Percentiles rank a stretch among this genome's conserved stretches.
Evolutionary conservation across 306 rosid genomes (phyloP).

Genomic region (Vigna unguiculata): DNA sequence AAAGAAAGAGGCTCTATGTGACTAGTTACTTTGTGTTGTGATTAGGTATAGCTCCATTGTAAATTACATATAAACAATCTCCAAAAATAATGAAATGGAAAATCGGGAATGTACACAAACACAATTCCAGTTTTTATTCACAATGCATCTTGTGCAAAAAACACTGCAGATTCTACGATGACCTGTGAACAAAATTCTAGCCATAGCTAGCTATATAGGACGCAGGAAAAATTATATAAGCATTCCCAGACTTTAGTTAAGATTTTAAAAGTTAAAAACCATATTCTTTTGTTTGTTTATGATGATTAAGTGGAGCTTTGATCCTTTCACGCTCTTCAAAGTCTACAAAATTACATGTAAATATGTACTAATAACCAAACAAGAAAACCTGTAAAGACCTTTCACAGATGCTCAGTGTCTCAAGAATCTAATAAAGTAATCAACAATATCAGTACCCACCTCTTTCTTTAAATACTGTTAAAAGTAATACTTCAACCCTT

Average conservation of each 20-base stretch:
- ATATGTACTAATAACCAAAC: not conserved
- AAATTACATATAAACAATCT: too few species aligned
- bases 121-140: constrained; percentile 6
- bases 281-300: constrained; percentile 1
- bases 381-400: constrained; percentile 1
- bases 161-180: not conserved
- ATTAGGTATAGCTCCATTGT: too few species aligned
- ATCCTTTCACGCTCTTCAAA: not conserved
- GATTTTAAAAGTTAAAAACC: not conserved
- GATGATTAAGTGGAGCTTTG: not conserved
- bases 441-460: not conserved
- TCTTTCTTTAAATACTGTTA: not conserved
- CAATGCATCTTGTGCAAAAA: not conserved
- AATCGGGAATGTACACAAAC: not conserved
- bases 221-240: not conserved
- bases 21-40: too few species aligned
- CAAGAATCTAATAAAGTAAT: constrained; percentile 39
- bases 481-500: not conserved
- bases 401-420: not conserved
- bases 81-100: too few species aligned
- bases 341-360: not conserved
- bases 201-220: not conserved
- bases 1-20: too few species aligned
- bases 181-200: not conserved
- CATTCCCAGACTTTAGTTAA: not conserved